phyloP scores from a whole-genome alignment of 2,329 filamentous ascomycete species.

The Aureobasidium uvarum region DNA sequence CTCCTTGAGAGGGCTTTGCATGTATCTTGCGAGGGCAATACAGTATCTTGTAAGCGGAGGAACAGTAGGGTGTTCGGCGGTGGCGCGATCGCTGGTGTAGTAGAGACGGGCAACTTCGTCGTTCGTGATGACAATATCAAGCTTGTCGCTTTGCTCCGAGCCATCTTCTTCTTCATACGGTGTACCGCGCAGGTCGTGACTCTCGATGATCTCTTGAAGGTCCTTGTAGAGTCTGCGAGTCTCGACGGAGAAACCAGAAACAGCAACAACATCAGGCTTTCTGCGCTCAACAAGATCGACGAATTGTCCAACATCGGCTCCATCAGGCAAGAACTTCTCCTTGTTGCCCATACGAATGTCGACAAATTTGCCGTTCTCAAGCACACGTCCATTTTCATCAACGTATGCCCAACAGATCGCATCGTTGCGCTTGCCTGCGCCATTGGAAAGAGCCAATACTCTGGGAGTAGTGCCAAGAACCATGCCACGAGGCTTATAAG shows the following conservation, averaged over 20 bases:
- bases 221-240: slow-evolving; percentile 81
- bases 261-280: slow-evolving; percentile 83
- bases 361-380: slow-evolving; percentile 83
- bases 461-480: slow-evolving; percentile 82
- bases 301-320: slow-evolving; percentile 65
- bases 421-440: slow-evolving; percentile 74
- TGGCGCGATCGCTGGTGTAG: slow-evolving; percentile 80
- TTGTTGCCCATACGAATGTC: slow-evolving; percentile 68
- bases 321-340: slow-evolving; percentile 66
- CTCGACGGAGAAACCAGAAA: slow-evolving; percentile 86
- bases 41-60: slow-evolving; percentile 82
- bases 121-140: slow-evolving; percentile 90
- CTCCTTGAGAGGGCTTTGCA: slow-evolving; percentile 95
- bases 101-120: slow-evolving; percentile 97
- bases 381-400: slow-evolving; percentile 83
- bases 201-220: slow-evolving; percentile 72
- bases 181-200: slow-evolving; percentile 72
- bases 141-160: slow-evolving; percentile 68
- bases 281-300: slow-evolving; percentile 75
- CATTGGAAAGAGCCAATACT: slow-evolving; percentile 83
- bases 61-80: slow-evolving; percentile 76
- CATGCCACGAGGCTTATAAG: slow-evolving; percentile 93
- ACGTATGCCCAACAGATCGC: slow-evolving; percentile 89
- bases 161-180: slow-evolving; percentile 79
- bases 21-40: slow-evolving; percentile 80